Conservation (phyloP, 2,329 filamentous ascomycete species). For the Ceratocystis lukuohia region DNA sequence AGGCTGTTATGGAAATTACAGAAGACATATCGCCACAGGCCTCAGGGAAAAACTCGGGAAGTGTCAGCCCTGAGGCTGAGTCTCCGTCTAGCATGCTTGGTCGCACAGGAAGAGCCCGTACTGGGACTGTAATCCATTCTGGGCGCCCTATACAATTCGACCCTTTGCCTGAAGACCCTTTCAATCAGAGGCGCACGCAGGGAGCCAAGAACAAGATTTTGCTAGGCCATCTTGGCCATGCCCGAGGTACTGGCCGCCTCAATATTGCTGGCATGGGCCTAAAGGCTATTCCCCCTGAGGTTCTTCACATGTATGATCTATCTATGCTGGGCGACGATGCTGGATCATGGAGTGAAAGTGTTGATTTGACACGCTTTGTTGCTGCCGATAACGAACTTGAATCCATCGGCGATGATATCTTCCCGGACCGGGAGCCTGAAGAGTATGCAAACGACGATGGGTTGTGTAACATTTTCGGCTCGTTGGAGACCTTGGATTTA, state of each 20-base stretch:
- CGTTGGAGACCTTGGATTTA: conserved; percentile 66
- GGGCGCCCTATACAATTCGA: conserved; percentile 8
- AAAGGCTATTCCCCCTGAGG: conserved; percentile 64
- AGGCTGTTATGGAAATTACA: conserved; percentile 30
- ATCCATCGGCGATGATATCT: conserved; percentile 56
- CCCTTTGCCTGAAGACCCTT: conserved; percentile 42
- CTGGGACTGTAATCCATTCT: conserved; percentile 17
- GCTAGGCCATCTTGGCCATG: conserved; percentile 56
- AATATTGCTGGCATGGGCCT: conserved; percentile 80
- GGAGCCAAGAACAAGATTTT: conserved; percentile 52
- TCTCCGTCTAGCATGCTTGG: conserved; percentile 32
- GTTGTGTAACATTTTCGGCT: conserved; percentile 64
- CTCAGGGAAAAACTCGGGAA: background rate
- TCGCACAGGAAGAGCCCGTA: conserved; percentile 15
- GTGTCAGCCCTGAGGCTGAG: background rate
- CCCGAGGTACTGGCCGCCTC: conserved; percentile 63
- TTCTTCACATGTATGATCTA: conserved; percentile 81
- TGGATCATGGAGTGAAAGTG: conserved; percentile 76
- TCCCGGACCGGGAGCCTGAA: conserved; percentile 56
- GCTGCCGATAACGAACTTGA: conserved; percentile 84
- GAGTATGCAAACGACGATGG: conserved; percentile 41
- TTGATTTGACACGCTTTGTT: conserved; percentile 72
- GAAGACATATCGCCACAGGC: conserved; percentile 16
- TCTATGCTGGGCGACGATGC: conserved; percentile 50
- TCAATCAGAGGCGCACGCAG: conserved; percentile 50